Evolutionary conservation across 768 basidiomycete species (phyloP), one percentile per base, ranked within the genome.

Genomic region (Crepidotus variabilis): DNA sequence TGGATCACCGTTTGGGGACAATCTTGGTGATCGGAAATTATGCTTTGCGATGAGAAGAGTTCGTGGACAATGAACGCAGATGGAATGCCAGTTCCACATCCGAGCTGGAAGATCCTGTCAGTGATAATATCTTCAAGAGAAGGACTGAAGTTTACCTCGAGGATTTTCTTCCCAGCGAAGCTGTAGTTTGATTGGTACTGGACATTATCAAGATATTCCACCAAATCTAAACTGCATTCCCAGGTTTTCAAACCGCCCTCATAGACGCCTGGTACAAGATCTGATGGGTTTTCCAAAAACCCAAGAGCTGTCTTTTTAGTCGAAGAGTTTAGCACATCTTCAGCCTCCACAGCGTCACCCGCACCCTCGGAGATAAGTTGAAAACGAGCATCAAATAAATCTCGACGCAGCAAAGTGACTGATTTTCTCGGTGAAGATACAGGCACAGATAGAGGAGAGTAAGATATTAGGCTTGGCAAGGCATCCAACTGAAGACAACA

Each of bases 241-340:
- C 96, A 99, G 1, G 94, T 98, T 72, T 98, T 98, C 51, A 98
- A 69, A 5, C 96, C 96, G 20, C 96, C 96, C 72, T 99, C 96
- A 62, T 99, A 98, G 0, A 94, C 78, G 1, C 94, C 87, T 2
- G 94, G 90, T 2, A 98, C 84, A 13, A 99, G 82, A 70, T 98
- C 96, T 0, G 93, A 92, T 0, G 89, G 89, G 1, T 87, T 83
- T 60, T 93, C 88, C 16, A 96, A 75, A 56, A 88, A 92, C 11
- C 78, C 75, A 0, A 88, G 73, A 0, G 79, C 79, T 32, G 57
- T 46, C 34, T 64, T 58, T 21, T 61, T 47, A 20, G 51, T 18
- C 35, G 35, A 55, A 4, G 35, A 45, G 5, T 45, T 24, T 2
- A 68, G 62, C 0, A 73, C 69, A 47, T 66, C 57, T 49, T 53